Evolutionary conservation across 805 yeast species (phyloP).

Genomic region (Ogataea glucozyma): DNA sequence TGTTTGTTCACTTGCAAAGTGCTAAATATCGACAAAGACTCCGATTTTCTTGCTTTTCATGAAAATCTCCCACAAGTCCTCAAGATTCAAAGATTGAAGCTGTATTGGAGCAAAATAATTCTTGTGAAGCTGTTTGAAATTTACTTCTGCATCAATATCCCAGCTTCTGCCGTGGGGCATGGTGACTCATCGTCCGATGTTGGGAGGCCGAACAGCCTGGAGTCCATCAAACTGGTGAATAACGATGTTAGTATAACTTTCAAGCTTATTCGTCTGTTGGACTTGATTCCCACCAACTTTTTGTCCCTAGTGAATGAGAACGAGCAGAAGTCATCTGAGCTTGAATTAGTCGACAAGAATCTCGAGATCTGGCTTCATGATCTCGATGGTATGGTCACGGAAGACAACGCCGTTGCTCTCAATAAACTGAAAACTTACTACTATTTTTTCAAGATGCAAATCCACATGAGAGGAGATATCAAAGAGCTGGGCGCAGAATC

Average conservation of each 20-base stretch:
- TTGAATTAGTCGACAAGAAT: conserved; percentile 24
- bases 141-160: conserved; percentile 28
- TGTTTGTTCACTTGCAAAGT: conserved; percentile 40
- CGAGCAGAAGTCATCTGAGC: conserved; percentile 11
- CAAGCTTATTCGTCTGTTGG: conserved; percentile 34
- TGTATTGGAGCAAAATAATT: conserved; percentile 47
- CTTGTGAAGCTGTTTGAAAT: conserved; percentile 33
- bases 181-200: conserved; percentile 8
- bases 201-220: conserved; percentile 36
- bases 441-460: conserved; percentile 31
- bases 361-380: conserved; percentile 30
- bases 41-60: conserved; percentile 12
- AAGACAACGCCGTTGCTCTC: conserved; percentile 28
- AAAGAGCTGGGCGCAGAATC: conserved; percentile 12
- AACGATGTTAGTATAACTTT: conserved; percentile 37
- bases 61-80: conserved; percentile 21
- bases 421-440: conserved; percentile 34
- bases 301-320: conserved; percentile 22
- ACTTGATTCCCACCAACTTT: conserved; percentile 34
- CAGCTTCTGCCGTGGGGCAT: conserved; percentile 16
- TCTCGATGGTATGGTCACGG: conserved; percentile 20
- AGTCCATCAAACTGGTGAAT: conserved; percentile 36
- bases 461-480: conserved; percentile 20
- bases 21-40: conserved; percentile 43
- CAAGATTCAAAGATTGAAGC: conserved; percentile 38